Conservation (phyloP, 352 stramenopile genomes). For the Proteromonas lacertae region DNA sequence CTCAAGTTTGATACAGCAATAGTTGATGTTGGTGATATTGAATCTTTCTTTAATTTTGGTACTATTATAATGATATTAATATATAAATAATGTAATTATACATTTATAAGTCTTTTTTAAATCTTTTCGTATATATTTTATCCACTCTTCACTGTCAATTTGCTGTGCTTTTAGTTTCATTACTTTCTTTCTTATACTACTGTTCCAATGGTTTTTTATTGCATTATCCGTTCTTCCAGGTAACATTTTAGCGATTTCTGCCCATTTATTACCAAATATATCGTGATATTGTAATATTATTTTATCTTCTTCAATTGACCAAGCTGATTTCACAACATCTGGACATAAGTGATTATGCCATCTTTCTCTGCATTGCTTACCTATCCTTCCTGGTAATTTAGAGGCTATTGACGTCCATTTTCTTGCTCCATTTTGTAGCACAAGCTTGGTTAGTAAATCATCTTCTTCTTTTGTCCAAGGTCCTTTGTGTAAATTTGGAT, state of each 20-base stretch:
- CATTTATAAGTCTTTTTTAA: too few relatives aligned
- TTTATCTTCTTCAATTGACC: constrained; percentile 23
- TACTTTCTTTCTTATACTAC: not conserved
- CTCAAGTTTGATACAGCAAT: too few relatives aligned
- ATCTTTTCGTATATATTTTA: too few relatives aligned
- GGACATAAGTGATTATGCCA: constrained; percentile 71
- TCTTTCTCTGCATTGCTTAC: constrained; percentile 60
- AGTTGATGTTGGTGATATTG: too few relatives aligned
- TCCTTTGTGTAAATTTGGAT: not conserved
- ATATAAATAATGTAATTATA: too few relatives aligned
- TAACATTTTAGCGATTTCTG: constrained; percentile 21
- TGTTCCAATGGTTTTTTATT: constrained; percentile 86
- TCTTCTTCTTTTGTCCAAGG: not conserved
- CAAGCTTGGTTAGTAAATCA: not conserved
- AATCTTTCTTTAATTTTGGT: too few relatives aligned
- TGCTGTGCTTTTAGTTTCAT: too few relatives aligned
- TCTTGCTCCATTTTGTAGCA: not conserved
- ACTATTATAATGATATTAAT: too few relatives aligned
- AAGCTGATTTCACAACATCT: constrained; percentile 68
- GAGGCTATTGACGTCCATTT: not conserved
- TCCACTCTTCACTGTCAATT: too few relatives aligned
- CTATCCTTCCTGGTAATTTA: constrained; percentile 15
- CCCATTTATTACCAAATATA: not conserved
- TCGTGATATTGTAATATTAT: not conserved
- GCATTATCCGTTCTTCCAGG: constrained; percentile 73